Conservation (phyloP, 805 yeast genomes). For the Barnettozyma sucrosica region DNA sequence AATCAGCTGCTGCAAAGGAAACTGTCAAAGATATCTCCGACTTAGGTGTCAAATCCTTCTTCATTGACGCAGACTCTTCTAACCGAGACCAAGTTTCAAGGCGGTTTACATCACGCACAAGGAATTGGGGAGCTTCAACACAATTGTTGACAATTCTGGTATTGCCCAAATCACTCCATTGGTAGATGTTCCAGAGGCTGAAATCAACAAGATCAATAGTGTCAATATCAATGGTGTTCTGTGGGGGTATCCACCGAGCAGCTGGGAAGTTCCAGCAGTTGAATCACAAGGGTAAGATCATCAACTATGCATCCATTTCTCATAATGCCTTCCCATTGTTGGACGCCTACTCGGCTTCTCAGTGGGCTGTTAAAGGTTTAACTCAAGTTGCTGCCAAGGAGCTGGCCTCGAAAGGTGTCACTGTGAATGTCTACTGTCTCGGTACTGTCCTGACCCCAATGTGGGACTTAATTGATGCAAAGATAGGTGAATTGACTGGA, state of each 20-base stretch:
- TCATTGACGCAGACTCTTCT: slow-evolving; percentile 25
- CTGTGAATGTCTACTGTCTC: slow-evolving; percentile 36
- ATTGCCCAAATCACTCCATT: slow-evolving; percentile 26
- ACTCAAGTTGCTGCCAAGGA: slow-evolving; percentile 36
- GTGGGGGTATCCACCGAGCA: slow-evolving; percentile 32
- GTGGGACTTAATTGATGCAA: slow-evolving; percentile 28
- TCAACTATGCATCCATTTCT: slow-evolving; percentile 33
- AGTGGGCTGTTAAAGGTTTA: slow-evolving; percentile 33
- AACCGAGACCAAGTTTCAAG: slow-evolving; percentile 21
- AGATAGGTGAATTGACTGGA: slow-evolving; percentile 24
- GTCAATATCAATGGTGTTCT: slow-evolving; percentile 30
- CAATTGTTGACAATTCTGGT: slow-evolving; percentile 35
- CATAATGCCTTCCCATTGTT: slow-evolving; percentile 28
- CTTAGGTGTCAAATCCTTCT: slow-evolving; percentile 20
- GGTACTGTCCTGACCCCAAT: slow-evolving; percentile 37
- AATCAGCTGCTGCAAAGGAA: slow-evolving; percentile 20
- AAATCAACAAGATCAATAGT: slow-evolving; percentile 20
- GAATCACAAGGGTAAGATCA: slow-evolving; percentile 32
- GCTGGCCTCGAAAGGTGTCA: slow-evolving; percentile 30
- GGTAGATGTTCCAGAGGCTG: slow-evolving; percentile 26
- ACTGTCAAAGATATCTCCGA: slow-evolving; percentile 20
- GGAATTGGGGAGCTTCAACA: slow-evolving; percentile 29
- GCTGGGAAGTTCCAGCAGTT: slow-evolving; percentile 24
- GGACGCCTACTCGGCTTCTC: slow-evolving; percentile 31
- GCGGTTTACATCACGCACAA: slow-evolving; percentile 27